Conservation (phyloP, 2,329 filamentous ascomycete genomes). For the Ascosphaera aggregata region DNA sequence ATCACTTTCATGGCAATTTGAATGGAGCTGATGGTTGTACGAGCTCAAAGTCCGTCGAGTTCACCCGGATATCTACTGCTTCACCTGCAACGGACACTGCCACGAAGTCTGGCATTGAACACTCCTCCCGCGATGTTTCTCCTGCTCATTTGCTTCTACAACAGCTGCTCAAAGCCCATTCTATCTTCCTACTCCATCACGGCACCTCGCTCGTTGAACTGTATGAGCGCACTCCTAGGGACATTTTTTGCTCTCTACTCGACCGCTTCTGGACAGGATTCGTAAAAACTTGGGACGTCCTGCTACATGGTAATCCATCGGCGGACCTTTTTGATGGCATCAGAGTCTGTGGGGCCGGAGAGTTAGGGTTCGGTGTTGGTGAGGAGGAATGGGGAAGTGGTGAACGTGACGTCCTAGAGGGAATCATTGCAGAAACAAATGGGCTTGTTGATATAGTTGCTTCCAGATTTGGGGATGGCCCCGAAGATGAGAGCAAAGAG, state of each 20-base stretch:
- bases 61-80: slow-evolving; percentile 46
- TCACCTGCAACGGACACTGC: slow-evolving; percentile 19
- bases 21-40: too few species aligned
- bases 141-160: slow-evolving; percentile 53
- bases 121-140: slow-evolving; percentile 76
- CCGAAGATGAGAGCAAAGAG: slow-evolving; percentile 10
- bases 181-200: slow-evolving; percentile 72
- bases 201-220: slow-evolving; percentile 48
- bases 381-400: slow-evolving; percentile 90
- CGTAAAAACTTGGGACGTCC: slow-evolving; percentile 52
- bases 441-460: slow-evolving; percentile 77
- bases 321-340: slow-evolving; percentile 59
- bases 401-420: slow-evolving; percentile 79
- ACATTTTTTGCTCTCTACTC: slow-evolving; percentile 48
- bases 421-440: slow-evolving; percentile 55
- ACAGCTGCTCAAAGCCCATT: slow-evolving; percentile 64
- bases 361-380: slow-evolving; percentile 81
- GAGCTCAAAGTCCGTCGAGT: slow-evolving; percentile 43
- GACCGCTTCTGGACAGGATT: slow-evolving; percentile 61
- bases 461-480: slow-evolving; percentile 51
- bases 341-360: slow-evolving; percentile 72
- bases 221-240: slow-evolving; percentile 38
- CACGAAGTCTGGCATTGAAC: slow-evolving; percentile 38
- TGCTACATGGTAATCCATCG: slow-evolving; percentile 73
- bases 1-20: slow-evolving; percentile 3